Percentiles rank a stretch among this genome's conserved stretches.
phyloP scores from a whole-genome alignment of 164 flowering plant genomes.

The Taxillus chinensis region DNA sequence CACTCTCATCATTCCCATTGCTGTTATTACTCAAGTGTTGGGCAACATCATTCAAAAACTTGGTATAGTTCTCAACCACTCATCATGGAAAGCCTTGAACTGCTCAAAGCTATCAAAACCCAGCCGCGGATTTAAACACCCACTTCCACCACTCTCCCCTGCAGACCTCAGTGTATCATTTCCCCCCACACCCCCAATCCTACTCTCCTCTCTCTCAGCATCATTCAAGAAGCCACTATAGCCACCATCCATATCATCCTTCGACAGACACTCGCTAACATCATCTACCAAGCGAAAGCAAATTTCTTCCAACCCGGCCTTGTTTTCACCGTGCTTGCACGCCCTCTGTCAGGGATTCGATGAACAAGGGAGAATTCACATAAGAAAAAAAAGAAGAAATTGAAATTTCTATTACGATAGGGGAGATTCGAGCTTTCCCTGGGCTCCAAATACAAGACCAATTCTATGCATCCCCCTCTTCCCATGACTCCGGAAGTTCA shows the following conservation, averaged over 20 bases:
- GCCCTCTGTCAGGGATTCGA: too few relatives aligned
- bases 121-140: neutral
- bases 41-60: constrained; percentile 20
- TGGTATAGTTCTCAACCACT: constrained; percentile 32
- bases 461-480: too few relatives aligned
- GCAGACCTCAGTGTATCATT: constrained; percentile 30
- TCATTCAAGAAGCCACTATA: constrained; percentile 25
- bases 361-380: too few relatives aligned
- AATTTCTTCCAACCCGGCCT: constrained; percentile 9
- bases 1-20: too few relatives aligned
- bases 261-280: constrained; percentile 33
- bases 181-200: constrained; percentile 7
- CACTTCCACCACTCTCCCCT: constrained; percentile 9
- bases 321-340: constrained; percentile 17
- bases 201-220: constrained; percentile 21
- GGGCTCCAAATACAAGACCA: too few relatives aligned
- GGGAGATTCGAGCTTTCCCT: too few relatives aligned
- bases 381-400: too few relatives aligned
- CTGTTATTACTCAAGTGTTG: too few relatives aligned
- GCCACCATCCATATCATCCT: constrained; percentile 13
- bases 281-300: constrained; percentile 32
- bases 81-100: constrained; percentile 44
- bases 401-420: too few relatives aligned
- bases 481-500: too few relatives aligned
- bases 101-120: constrained; percentile 15